Percentiles rank a stretch among this genome's conserved stretches.
Evolutionary conservation across 371 early-diverging fungal genomes (phyloP).

Genomic region (Zychaea mexicana): DNA sequence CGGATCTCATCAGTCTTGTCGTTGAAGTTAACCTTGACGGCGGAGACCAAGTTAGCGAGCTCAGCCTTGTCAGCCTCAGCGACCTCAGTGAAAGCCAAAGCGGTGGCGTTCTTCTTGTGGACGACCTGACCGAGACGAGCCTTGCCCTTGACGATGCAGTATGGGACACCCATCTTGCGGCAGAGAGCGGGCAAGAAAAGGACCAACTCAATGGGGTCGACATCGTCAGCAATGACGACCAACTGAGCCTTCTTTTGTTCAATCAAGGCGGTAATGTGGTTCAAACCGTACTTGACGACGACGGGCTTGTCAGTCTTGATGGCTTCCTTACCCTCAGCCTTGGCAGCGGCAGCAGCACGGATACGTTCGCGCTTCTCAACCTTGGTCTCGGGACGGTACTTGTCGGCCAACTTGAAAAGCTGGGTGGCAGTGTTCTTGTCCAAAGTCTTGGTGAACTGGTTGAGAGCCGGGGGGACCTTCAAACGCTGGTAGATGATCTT

Average conservation of each 20-base stretch:
- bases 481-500: constrained; percentile 96
- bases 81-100: constrained; percentile 94
- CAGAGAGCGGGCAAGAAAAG: constrained; percentile 99
- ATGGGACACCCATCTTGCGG: constrained; percentile 99
- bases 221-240: constrained; percentile 99
- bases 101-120: constrained; percentile 99
- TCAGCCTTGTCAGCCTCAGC: constrained; percentile 95
- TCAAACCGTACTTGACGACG: constrained; percentile 98
- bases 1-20: constrained; percentile 93
- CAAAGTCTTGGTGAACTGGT: constrained; percentile 98
- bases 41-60: constrained; percentile 85
- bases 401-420: constrained; percentile 95
- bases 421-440: constrained; percentile 98
- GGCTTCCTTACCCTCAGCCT: constrained; percentile 89
- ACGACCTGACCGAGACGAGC: constrained; percentile 97
- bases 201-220: constrained; percentile 99
- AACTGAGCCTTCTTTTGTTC: constrained; percentile 99
- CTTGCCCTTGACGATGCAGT: constrained; percentile 99
- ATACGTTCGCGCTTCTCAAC: constrained; percentile 96
- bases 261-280: constrained; percentile 98
- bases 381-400: constrained; percentile 99
- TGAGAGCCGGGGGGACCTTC: constrained; percentile 99
- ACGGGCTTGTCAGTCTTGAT: constrained; percentile 93
- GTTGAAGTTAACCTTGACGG: constrained; percentile 92
- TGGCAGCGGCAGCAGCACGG: constrained; percentile 74